phyloP scores from a whole-genome alignment of 2,329 filamentous ascomycete species.

The Lasiodiplodia citricola region DNA sequence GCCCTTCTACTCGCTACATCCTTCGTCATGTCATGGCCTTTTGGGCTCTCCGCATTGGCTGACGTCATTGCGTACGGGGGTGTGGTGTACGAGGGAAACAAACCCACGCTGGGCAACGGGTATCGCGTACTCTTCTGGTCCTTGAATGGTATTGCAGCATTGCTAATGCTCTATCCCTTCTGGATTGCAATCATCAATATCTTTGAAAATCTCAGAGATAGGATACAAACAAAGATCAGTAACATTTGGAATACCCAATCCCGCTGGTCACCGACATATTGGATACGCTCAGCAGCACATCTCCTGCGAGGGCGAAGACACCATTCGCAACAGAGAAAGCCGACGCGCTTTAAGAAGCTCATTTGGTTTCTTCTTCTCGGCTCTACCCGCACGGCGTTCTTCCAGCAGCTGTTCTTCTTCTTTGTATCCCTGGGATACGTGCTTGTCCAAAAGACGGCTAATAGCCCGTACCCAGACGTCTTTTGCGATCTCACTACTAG shows the following conservation, averaged over 20 bases:
- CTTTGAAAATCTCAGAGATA: not conserved
- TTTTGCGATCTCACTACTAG: not conserved
- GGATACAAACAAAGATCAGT: not conserved
- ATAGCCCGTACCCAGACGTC: not conserved
- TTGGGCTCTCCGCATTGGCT: not conserved
- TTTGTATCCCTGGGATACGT: not conserved
- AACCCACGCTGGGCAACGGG: not conserved
- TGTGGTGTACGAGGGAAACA: not conserved
- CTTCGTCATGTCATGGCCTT: constrained; percentile 36
- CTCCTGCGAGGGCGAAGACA: not conserved
- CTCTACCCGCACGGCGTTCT: not conserved
- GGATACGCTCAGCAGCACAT: not conserved
- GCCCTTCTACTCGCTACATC: constrained; percentile 36
- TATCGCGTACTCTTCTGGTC: not conserved
- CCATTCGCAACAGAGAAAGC: not conserved
- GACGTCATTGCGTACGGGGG: not conserved
- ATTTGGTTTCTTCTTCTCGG: constrained; percentile 2
- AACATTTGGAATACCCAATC: not conserved
- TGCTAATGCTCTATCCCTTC: constrained; percentile 10
- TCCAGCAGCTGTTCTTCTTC: not conserved
- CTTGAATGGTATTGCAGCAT: not conserved
- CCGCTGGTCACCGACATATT: not conserved
- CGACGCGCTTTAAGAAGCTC: not conserved
- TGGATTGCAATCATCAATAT: constrained; percentile 13
- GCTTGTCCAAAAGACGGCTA: not conserved